These are phyloP conservation scores for Aspergillus nidulans DNA, from an alignment of 495 filamentous ascomycete genomes.

Conservation along the genomic window DNA sequence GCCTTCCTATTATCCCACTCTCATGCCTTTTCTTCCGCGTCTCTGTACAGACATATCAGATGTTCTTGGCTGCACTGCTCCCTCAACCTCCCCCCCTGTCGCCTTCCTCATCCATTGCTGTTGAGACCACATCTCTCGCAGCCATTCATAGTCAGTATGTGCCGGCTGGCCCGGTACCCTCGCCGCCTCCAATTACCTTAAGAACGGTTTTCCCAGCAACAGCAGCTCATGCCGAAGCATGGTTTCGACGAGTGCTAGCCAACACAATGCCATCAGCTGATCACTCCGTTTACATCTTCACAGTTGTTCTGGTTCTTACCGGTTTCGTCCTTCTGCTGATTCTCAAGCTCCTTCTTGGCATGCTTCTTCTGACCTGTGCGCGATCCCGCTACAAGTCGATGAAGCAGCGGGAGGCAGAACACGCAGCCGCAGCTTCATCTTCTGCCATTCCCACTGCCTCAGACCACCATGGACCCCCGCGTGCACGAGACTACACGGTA, in stretches of 20 bases:
- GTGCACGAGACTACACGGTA: slow-evolving; percentile 50
- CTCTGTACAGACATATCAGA: slow-evolving; percentile 93
- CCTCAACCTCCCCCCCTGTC: slow-evolving; percentile 71
- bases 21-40: slow-evolving; percentile 94
- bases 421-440: slow-evolving; percentile 9
- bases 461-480: slow-evolving; percentile 10
- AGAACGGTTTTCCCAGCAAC: slow-evolving; percentile 34
- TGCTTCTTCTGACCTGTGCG: slow-evolving; percentile 70
- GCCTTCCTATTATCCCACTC: slow-evolving; percentile 86
- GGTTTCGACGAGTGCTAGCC: slow-evolving; percentile 37
- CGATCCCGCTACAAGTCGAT: slow-evolving; percentile 73
- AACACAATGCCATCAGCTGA: slow-evolving; percentile 43
- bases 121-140: slow-evolving; percentile 58
- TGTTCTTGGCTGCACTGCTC: slow-evolving; percentile 87
- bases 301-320: slow-evolving; percentile 73
- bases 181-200: slow-evolving; percentile 33
- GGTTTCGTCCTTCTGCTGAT: slow-evolving; percentile 72
- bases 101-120: slow-evolving; percentile 66
- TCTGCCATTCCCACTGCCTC: neutral
- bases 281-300: slow-evolving; percentile 47
- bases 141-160: slow-evolving; percentile 53
- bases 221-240: slow-evolving; percentile 29
- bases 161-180: slow-evolving; percentile 25
- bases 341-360: slow-evolving; percentile 78
- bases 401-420: slow-evolving; percentile 65